phyloP scores from a whole-genome alignment of 805 yeast species.

The Pichia exigua region DNA sequence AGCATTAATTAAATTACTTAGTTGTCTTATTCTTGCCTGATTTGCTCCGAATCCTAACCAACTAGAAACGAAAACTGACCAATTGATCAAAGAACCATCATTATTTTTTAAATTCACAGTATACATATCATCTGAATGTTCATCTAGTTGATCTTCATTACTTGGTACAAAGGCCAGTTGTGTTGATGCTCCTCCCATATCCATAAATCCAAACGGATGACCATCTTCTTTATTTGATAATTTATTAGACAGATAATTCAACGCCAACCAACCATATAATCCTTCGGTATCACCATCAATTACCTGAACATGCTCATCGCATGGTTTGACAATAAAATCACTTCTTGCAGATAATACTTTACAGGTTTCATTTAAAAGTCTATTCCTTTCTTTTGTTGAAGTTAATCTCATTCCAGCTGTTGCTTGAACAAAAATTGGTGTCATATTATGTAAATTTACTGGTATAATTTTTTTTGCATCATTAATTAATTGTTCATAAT shows the following conservation, averaged over 20 bases:
- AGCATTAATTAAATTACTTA: conserved; percentile 43
- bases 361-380: conserved; percentile 58
- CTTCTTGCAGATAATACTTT: conserved; percentile 43
- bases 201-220: conserved; percentile 83
- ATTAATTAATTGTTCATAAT: conserved; percentile 55
- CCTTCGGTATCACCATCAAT: conserved; percentile 97
- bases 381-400: conserved; percentile 42
- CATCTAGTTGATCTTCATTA: conserved; percentile 44
- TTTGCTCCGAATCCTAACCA: conserved; percentile 99
- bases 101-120: conserved; percentile 56
- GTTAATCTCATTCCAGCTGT: conserved; percentile 95
- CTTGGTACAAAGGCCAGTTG: conserved; percentile 91
- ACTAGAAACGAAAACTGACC: conserved; percentile 88
- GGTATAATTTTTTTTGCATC: conserved; percentile 74
- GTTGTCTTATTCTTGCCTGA: conserved; percentile 73
- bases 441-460: conserved; percentile 42
- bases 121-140: conserved; percentile 68
- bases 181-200: conserved; percentile 99
- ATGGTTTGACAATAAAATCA: conserved; percentile 47
- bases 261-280: conserved; percentile 88
- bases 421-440: conserved; percentile 87
- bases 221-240: conserved; percentile 40
- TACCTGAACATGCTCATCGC: conserved; percentile 67
- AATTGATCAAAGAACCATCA: conserved; percentile 62
- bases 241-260: conserved; percentile 73